Evolutionary conservation across 176 grass and related monocot species (phyloP).

Genomic region (Areca catechu): DNA sequence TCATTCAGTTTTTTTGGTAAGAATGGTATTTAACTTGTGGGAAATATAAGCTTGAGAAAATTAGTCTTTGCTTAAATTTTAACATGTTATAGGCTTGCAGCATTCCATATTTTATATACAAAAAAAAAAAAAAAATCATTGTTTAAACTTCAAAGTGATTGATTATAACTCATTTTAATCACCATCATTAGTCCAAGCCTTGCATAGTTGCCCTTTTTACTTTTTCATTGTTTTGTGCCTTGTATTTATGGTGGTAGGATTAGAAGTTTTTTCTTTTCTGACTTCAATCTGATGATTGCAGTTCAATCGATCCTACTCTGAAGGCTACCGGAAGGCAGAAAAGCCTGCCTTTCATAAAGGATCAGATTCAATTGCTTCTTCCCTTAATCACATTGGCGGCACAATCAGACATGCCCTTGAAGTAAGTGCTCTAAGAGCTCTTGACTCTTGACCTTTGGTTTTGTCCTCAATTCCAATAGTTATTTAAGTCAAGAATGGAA

Average conservation of each 20-base stretch:
- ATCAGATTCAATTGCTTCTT: slow-evolving; percentile 14
- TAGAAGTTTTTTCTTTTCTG: background rate
- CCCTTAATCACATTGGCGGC: slow-evolving; percentile 4
- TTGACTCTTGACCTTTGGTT: background rate
- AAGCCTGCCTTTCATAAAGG: slow-evolving; percentile 13
- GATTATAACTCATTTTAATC: no score
- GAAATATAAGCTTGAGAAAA: no score
- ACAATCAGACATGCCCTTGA: slow-evolving; percentile 3
- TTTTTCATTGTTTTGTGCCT: background rate
- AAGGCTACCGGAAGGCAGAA: slow-evolving; percentile 1
- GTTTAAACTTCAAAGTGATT: no score
- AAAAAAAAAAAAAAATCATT: no score
- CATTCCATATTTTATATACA: no score
- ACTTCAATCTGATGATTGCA: background rate
- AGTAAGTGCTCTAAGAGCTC: slow-evolving; percentile 3
- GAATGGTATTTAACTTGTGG: no score
- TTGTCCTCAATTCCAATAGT: no score
- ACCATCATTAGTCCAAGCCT: background rate
- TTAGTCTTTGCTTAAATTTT: no score
- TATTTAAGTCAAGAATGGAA: no score
- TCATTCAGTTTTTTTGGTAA: no score
- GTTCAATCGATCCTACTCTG: background rate
- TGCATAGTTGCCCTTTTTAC: background rate
- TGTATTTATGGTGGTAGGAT: background rate
- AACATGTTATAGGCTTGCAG: no score